Base-by-base conservation (phyloP, 192 early-diverging fungal genomes). In the Cetraspora pellucida region DNA sequence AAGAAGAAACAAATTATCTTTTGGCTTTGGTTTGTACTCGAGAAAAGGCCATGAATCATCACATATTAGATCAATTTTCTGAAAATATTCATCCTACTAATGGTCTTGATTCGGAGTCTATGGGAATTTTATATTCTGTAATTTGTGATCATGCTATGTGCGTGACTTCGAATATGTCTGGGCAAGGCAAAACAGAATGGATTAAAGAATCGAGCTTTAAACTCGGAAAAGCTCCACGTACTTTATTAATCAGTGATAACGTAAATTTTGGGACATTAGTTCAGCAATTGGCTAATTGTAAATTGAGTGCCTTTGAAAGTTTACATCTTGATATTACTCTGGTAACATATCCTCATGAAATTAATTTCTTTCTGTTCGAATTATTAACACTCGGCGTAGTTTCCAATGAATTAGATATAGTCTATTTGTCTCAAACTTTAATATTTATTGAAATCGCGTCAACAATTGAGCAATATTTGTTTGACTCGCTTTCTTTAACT, bases 401-500 rank as follows among this genome's bases (percentile, higher is more conserved):
- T 7, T 64, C 27, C 7, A 64, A 45, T 47, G 46, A 75, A 68
- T 19, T 49, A 30, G 43, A 60, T 27, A 75, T 75, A 30, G 74
- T 21, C 10, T 16, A 16, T 49, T 31, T 75, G 11, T 60, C 74
- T 8, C 17, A 54, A 44, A 31, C 65, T 17, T 8, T n/a, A 37
- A 21, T 75, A 7, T 66, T 69, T 19, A 70, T 77, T 50, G 65
- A 77, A 55, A 55, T 77, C 37, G 77, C 77, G 2, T 77, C 77
- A 10, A 77, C 47, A 10, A 17, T 27, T 16, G n/a, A 77, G 27
- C 68, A 77, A 47, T 23, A 72, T 25, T 59, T 77, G 23, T n/a
- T 67, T 8, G 16, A 72, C 19, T 77, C 77, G 16, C 14, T 77
- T 37, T 44, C 65, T 13, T 47, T 77, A 14, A 44, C 25, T n/a